phyloP scores from a whole-genome alignment of 352 stramenopile genomes.

The Phytophthora citrophthora region DNA sequence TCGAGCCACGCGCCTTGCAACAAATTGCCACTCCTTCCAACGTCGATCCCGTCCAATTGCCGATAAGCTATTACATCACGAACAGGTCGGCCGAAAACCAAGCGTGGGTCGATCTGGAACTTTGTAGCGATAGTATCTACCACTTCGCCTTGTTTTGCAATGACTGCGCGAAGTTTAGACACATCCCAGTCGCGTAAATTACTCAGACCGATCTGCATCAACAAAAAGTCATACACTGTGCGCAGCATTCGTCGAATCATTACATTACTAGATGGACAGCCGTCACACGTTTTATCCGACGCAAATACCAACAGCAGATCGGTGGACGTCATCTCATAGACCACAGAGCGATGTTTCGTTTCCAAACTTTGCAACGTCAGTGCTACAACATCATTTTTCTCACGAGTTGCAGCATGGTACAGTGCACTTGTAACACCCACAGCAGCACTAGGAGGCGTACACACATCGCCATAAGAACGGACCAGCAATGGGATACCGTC shows the following conservation, averaged over 20 bases:
- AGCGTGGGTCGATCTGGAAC: slow-evolving; percentile 23
- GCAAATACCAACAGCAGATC: slow-evolving; percentile 46
- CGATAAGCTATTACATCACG: slow-evolving; percentile 16
- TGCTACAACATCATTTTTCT: slow-evolving; percentile 12
- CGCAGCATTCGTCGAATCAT: slow-evolving; percentile 36
- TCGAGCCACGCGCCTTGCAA: slow-evolving; percentile 34
- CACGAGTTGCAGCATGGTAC: slow-evolving; percentile 48
- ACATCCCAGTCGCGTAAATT: slow-evolving; percentile 33
- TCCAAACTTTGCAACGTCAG: slow-evolving; percentile 35
- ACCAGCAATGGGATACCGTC: slow-evolving; percentile 62
- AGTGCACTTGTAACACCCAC: slow-evolving; percentile 58
- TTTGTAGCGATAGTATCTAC: slow-evolving; percentile 40
- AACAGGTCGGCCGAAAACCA: slow-evolving; percentile 40
- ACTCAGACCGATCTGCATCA: slow-evolving; percentile 27
- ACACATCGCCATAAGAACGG: slow-evolving; percentile 49
- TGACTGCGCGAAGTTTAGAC: slow-evolving; percentile 41
- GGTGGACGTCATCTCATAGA: slow-evolving; percentile 37
- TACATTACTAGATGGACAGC: slow-evolving; percentile 4
- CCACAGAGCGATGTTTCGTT: slow-evolving; percentile 36
- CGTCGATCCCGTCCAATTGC: slow-evolving; percentile 18
- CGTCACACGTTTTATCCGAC: slow-evolving; percentile 27
- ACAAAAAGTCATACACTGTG: slow-evolving; percentile 25
- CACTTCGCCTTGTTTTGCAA: slow-evolving; percentile 39
- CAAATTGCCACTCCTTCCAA: slow-evolving; percentile 19
- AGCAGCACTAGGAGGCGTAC: slow-evolving; percentile 47